Evolutionary conservation across 805 yeast genomes (phyloP).

Genomic region (Candida wancherniae): DNA sequence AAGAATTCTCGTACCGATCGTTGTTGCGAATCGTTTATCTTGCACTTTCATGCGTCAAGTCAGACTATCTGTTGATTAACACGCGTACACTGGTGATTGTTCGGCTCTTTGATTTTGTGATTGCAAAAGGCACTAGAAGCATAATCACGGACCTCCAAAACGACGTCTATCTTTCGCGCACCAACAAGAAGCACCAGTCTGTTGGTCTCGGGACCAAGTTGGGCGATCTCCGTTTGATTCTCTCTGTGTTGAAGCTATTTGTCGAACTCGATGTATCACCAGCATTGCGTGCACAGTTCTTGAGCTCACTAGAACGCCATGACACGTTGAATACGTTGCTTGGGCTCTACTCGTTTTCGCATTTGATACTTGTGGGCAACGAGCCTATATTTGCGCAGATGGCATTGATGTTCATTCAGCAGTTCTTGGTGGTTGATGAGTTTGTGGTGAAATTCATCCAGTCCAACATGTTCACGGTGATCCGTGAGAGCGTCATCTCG

Average conservation of each 20-base stretch:
- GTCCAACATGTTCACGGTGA: conserved; percentile 57
- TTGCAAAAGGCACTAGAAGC: conserved; percentile 61
- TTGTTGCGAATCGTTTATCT: conserved; percentile 55
- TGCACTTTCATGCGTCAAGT: conserved; percentile 40
- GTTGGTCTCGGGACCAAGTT: conserved; percentile 43
- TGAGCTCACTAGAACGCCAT: conserved; percentile 48
- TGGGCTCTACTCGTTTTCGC: conserved; percentile 65
- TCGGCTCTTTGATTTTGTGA: conserved; percentile 56
- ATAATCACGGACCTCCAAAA: conserved; percentile 56
- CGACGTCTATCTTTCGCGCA: conserved; percentile 42
- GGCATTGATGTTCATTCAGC: conserved; percentile 62
- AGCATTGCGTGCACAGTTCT: conserved; percentile 45
- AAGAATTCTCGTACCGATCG: conserved; percentile 46
- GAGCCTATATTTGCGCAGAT: conserved; percentile 72
- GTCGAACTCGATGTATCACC: conserved; percentile 45
- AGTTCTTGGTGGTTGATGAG: conserved; percentile 53
- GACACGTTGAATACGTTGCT: conserved; percentile 61
- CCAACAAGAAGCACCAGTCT: conserved; percentile 28
- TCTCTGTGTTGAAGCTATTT: conserved; percentile 60
- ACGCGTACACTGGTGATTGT: conserved; percentile 48
- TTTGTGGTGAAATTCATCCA: conserved; percentile 65
- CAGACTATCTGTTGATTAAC: conserved; percentile 36
- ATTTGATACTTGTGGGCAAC: conserved; percentile 51
- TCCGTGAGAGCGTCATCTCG: conserved; percentile 74
- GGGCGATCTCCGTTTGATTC: conserved; percentile 60